Percentiles rank a stretch among this genome's conserved stretches.
These are phyloP conservation scores for Coemansia sp. DNA, from an alignment of 192 early-diverging fungal genomes.

Conservation along the genomic window DNA sequence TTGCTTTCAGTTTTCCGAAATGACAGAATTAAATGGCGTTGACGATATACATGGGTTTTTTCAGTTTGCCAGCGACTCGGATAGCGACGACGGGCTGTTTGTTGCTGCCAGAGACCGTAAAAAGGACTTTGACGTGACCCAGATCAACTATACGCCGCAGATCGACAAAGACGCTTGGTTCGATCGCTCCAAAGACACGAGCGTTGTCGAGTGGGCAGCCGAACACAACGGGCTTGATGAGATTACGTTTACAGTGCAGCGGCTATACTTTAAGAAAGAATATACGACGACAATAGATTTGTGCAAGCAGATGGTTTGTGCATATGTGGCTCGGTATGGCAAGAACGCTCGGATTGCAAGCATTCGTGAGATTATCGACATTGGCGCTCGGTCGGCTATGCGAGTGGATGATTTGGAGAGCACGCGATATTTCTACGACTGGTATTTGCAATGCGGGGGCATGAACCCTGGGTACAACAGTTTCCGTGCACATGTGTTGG, in stretches of 20 bases:
- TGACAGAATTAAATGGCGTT: slow-evolving; percentile 13
- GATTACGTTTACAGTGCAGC: slow-evolving; percentile 39
- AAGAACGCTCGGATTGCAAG: not conserved
- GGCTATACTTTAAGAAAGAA: slow-evolving; percentile 28
- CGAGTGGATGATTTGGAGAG: slow-evolving; percentile 9
- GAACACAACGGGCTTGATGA: slow-evolving; percentile 32
- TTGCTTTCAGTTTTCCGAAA: not conserved
- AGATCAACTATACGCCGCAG: slow-evolving; percentile 34
- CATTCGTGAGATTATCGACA: slow-evolving; percentile 45
- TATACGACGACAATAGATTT: slow-evolving; percentile 12
- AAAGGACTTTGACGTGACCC: slow-evolving; percentile 23
- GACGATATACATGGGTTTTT: slow-evolving; percentile 53
- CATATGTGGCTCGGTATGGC: slow-evolving; percentile 18
- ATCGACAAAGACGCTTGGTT: slow-evolving; percentile 50
- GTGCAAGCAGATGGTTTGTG: slow-evolving; percentile 20
- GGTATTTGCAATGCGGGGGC: slow-evolving; percentile 39
- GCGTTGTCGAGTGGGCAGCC: slow-evolving; percentile 17
- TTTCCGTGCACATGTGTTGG: slow-evolving; percentile 28
- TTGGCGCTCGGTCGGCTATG: slow-evolving; percentile 37
- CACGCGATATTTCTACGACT: slow-evolving; percentile 25
- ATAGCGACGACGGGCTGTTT: slow-evolving; percentile 47
- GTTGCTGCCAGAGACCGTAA: slow-evolving; percentile 25
- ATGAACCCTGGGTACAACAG: slow-evolving; percentile 43
- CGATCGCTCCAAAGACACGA: slow-evolving; percentile 10
- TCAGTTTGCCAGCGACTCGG: slow-evolving; percentile 42